A percentile compares a stretch with the other conserved stretches of the same genome.
Evolutionary conservation across 495 filamentous ascomycete species (phyloP).

Genomic region (Daldinia childiae): DNA sequence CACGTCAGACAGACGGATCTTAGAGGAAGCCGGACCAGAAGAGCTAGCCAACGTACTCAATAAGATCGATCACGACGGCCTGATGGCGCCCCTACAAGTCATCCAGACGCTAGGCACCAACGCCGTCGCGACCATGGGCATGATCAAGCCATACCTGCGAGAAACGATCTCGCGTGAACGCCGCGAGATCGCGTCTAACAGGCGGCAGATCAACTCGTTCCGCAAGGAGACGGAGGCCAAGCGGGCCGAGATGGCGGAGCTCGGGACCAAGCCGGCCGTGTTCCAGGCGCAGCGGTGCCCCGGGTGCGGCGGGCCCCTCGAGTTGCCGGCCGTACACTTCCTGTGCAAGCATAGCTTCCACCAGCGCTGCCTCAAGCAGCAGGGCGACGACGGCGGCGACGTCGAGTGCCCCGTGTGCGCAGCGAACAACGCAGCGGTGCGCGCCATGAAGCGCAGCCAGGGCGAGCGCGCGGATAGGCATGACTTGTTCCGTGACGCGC

Average conservation of each 20-base stretch:
- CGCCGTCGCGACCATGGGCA: conserved; percentile 90
- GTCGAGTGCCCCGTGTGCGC: conserved; percentile 88
- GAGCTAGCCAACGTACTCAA: conserved; percentile 81
- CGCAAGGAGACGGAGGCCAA: conserved; percentile 85
- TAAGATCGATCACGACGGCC: conserved; percentile 86
- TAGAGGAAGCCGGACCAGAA: conserved; percentile 86
- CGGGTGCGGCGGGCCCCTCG: conserved; percentile 76
- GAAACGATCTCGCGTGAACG: conserved; percentile 88
- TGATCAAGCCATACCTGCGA: conserved; percentile 91
- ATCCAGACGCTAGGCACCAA: conserved; percentile 80
- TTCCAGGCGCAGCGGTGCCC: conserved; percentile 91
- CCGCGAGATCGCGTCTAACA: conserved; percentile 84
- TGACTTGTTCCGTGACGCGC: conserved; percentile 84
- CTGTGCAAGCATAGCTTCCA: conserved; percentile 97
- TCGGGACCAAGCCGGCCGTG: conserved; percentile 81
- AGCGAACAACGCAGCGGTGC: conserved; percentile 82
- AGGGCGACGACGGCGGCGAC: conserved; percentile 57
- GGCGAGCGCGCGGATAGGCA: conserved; percentile 88
- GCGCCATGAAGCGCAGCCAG: conserved; percentile 84
- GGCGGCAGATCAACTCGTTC: conserved; percentile 83
- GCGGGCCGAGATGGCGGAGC: conserved; percentile 75
- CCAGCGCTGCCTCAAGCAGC: conserved; percentile 75
- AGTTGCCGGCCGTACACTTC: conserved; percentile 92
- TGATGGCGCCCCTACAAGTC: conserved; percentile 96
- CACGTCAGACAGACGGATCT: conserved; percentile 80